Evolutionary conservation across 805 yeast genomes (phyloP).

Genomic region (Candida ovalis): DNA sequence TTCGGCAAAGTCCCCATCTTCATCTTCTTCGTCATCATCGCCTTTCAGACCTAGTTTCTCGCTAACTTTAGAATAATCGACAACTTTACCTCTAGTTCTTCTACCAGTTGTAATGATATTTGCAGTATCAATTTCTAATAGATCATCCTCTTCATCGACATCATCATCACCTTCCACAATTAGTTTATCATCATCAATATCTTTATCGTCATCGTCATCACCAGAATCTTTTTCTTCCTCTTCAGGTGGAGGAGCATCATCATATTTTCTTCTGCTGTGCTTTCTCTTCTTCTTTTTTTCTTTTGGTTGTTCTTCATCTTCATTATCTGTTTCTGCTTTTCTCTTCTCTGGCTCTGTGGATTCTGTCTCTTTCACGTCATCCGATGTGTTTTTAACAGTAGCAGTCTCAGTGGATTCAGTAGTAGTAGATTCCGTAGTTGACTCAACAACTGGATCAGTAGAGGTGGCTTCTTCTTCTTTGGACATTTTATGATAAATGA

Average conservation of each 20-base stretch:
- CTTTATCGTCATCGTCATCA: constrained; percentile 34
- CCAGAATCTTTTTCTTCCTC: constrained; percentile 34
- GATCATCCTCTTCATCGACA: constrained; percentile 61
- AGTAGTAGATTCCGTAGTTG: not conserved
- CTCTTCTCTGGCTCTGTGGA: not conserved
- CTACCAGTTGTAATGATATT: constrained; percentile 83
- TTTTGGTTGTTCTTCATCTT: constrained; percentile 25
- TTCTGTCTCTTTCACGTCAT: constrained; percentile 34
- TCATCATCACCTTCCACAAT: constrained; percentile 51
- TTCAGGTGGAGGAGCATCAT: constrained; percentile 20
- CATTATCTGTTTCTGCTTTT: constrained; percentile 39
- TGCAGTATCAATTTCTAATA: constrained; percentile 73
- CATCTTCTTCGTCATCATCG: constrained; percentile 44
- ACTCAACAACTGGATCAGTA: not conserved
- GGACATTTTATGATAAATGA: not conserved
- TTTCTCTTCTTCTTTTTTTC: constrained; percentile 24
- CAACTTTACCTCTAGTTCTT: constrained; percentile 86
- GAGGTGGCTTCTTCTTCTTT: not conserved
- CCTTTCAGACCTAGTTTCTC: constrained; percentile 55
- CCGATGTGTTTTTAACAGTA: not conserved
- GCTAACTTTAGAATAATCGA: constrained; percentile 81
- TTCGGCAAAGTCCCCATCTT: constrained; percentile 42
- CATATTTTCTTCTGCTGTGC: constrained; percentile 20
- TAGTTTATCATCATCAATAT: constrained; percentile 47
- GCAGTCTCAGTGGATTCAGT: not conserved